Conservation (phyloP, 2,329 filamentous ascomycete genomes). For the Exophiala spinifera region DNA sequence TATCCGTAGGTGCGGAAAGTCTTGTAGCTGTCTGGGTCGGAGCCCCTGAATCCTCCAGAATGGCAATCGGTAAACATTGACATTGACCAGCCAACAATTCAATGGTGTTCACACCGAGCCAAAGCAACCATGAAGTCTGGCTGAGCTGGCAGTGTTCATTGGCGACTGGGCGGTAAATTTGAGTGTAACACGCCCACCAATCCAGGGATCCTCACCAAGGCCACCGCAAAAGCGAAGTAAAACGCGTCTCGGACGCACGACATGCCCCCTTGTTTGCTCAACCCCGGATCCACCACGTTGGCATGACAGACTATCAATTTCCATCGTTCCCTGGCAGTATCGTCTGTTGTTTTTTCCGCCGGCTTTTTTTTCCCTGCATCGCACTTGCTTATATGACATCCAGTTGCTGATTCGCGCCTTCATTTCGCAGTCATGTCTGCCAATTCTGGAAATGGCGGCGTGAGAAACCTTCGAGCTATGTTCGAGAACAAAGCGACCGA, state of each 20-base stretch:
- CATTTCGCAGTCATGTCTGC: constrained; percentile 30
- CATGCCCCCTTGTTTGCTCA: constrained; percentile 2
- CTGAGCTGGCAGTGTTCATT: constrained; percentile 10
- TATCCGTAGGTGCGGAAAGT: too few species aligned
- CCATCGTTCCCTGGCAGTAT: constrained; percentile 3
- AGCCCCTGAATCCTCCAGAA: too few species aligned
- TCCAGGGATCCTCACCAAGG: constrained; percentile 1
- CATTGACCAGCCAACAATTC: not conserved
- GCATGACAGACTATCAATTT: constrained; percentile 3
- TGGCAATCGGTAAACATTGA: not conserved
- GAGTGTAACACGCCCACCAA: constrained; percentile 15
- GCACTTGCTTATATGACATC: not conserved
- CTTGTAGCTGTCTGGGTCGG: too few species aligned
- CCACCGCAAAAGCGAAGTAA: constrained; percentile 8
- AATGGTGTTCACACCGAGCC: not conserved
- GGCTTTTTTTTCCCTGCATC: not conserved
- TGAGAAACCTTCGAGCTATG: constrained; percentile 74
- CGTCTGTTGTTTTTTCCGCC: not conserved
- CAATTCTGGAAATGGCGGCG: constrained; percentile 53
- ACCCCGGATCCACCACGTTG: constrained; percentile 22
- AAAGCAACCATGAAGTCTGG: not conserved
- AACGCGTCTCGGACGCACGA: constrained; percentile 21
- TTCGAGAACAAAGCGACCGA: constrained; percentile 70
- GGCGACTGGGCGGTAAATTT: constrained; percentile 4
- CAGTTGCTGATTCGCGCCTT: constrained; percentile 15